Conservation (phyloP, 179 eudicot genomes). For the Gypsophila paniculata region DNA sequence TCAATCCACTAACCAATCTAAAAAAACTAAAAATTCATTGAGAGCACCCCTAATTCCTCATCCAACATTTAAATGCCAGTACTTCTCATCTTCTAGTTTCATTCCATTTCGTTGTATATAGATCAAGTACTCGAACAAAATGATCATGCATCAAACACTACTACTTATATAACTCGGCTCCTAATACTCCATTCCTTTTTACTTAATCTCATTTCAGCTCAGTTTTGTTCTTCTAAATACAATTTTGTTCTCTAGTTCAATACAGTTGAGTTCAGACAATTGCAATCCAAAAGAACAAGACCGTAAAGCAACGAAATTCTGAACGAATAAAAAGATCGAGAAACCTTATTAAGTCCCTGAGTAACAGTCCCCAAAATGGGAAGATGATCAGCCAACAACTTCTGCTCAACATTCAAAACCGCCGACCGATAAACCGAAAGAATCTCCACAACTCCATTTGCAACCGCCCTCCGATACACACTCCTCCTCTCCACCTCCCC, state of each 20-base stretch:
- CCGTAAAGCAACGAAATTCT: too few relatives aligned
- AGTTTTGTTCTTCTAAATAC: too few relatives aligned
- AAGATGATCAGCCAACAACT: constrained; percentile 72
- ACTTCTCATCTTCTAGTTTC: too few relatives aligned
- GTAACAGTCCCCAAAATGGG: constrained; percentile 85
- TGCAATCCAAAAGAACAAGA: too few relatives aligned
- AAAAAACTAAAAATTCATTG: background rate
- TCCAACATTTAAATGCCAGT: background rate
- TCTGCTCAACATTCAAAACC: constrained; percentile 90
- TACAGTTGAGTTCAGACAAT: too few relatives aligned
- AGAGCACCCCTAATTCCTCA: background rate
- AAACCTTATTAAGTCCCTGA: constrained; percentile 92
- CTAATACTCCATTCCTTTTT: too few relatives aligned
- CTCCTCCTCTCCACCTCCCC: constrained; percentile 54
- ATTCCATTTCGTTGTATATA: too few relatives aligned
- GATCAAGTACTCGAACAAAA: background rate
- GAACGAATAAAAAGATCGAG: background rate
- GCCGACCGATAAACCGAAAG: constrained; percentile 88
- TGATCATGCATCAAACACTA: background rate
- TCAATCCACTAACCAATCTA: background rate
- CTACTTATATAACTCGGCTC: background rate
- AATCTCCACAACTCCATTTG: constrained; percentile 90
- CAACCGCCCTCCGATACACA: constrained; percentile 79
- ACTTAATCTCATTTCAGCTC: too few relatives aligned
- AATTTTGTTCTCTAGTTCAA: too few relatives aligned